Base-by-base conservation (phyloP, 2,329 filamentous ascomycete species). In the Blastomyces parvus region DNA sequence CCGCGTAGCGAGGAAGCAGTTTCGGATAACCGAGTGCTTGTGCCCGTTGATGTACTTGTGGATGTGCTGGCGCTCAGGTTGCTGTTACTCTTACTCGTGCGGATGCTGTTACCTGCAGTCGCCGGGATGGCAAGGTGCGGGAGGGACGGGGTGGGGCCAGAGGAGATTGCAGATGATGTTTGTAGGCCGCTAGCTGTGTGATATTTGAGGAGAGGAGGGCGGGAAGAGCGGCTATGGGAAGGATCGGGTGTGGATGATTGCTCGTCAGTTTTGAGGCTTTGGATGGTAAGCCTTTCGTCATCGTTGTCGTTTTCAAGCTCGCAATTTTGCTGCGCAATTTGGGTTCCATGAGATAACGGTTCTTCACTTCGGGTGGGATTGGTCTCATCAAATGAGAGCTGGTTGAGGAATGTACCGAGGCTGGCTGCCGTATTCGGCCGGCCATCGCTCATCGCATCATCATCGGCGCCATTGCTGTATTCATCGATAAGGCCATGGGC, bases 341-440 rank as follows among this genome's bases (percentile, higher is more conserved):
- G 17, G 9, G 22, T 42, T 27, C 5, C n/a, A 17, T 42, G 8
- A n/a, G 56, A 17, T n/a, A 13, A 38, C n/a, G 57, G 22, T 46
- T 59, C 40, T n/a, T 46, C 57, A 8, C 17, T 44, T 30, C n/a
- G 25, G 14, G 64, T 27, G 52, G 64, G 9, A 67, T 65, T 68
- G 2, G 73, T 70, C 5, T 74, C 68, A 55, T 75, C 73, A 19
- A 76, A 69, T 33, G 74, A 74, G 36, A 77, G 64, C 59, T 74
- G 73, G 14, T 76, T 73, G 19, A 78, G 68, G 70, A 77, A 74
- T 19, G 73, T 74, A 14, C 70, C 70, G 25, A 77, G 65, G 53
- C 74, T 77, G 5, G 71, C 70, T 60, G 74, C 76, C 30, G 76
- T 77, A 17, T 66, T 69, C 14, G 74, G 74, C n/a, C 73, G 74